Percentiles rank a stretch among this genome's conserved stretches.
phyloP scores from a whole-genome alignment of 1,284 basidiomycete species.

The Mycena citricolor region DNA sequence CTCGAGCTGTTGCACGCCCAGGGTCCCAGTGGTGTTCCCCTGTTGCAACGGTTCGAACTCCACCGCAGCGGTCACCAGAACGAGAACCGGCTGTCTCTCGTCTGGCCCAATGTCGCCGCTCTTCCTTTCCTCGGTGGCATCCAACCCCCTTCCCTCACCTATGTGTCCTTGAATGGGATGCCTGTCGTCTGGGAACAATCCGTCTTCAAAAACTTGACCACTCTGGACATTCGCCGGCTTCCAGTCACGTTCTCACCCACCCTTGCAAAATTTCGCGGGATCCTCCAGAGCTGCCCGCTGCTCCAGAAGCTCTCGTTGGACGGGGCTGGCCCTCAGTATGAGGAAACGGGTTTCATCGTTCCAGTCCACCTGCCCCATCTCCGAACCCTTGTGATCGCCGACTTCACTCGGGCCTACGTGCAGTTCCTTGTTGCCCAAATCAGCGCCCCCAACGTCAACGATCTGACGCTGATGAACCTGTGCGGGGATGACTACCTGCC shows the following conservation, averaged over 20 bases:
- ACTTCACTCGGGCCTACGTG: slow-evolving; percentile 48
- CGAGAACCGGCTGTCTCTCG: slow-evolving; percentile 39
- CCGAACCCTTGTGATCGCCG: slow-evolving; percentile 51
- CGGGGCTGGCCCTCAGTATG: slow-evolving; percentile 52
- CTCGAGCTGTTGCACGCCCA: slow-evolving; percentile 45
- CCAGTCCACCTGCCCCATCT: slow-evolving; percentile 48
- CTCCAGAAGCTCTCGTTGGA: slow-evolving; percentile 56
- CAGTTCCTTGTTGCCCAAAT: slow-evolving; percentile 46
- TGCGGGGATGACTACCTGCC: slow-evolving; percentile 47
- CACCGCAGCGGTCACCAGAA: slow-evolving; percentile 50
- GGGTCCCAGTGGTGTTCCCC: slow-evolving; percentile 34
- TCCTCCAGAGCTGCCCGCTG: slow-evolving; percentile 48
- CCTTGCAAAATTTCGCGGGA: slow-evolving; percentile 46
- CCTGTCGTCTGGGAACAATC: slow-evolving; percentile 54
- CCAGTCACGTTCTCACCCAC: slow-evolving; percentile 48
- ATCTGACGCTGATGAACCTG: slow-evolving; percentile 54
- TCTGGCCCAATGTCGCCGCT: slow-evolving; percentile 32
- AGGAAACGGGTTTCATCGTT: slow-evolving; percentile 25
- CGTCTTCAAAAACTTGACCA: slow-evolving; percentile 48
- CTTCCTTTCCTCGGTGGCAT: slow-evolving; percentile 48
- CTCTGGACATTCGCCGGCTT: slow-evolving; percentile 60
- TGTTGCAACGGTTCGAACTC: slow-evolving; percentile 58
- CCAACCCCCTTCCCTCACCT: slow-evolving; percentile 39
- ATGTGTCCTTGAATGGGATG: slow-evolving; percentile 54
- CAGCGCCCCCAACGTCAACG: slow-evolving; percentile 49